These are phyloP conservation scores for Logfia minima DNA, from an alignment of 129 eudicot genomes.

Conservation along the genomic window DNA sequence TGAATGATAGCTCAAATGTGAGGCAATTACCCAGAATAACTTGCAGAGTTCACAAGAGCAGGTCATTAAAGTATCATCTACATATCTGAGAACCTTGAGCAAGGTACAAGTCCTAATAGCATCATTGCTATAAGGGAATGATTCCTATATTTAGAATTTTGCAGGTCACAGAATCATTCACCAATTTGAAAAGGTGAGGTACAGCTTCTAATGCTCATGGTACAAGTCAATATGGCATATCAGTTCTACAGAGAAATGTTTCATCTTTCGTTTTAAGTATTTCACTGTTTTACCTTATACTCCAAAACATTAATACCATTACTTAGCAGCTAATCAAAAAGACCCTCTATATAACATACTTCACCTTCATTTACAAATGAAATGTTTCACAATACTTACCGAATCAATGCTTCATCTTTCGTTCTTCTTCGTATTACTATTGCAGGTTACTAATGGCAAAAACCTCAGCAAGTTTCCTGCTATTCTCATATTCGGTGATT, in stretches of 20 bases:
- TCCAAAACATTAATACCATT: conserved; percentile 31
- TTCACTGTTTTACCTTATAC: conserved; percentile 38
- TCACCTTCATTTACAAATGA: conserved; percentile 15
- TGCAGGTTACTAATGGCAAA: conserved; percentile 14
- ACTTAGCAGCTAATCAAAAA: conserved; percentile 34
- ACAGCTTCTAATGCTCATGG: conserved; percentile 6
- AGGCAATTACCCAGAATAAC: conserved; percentile 18
- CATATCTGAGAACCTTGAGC: not conserved
- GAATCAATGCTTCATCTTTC: conserved; percentile 29
- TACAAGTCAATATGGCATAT: conserved; percentile 6
- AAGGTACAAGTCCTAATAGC: conserved; percentile 21
- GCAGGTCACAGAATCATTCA: conserved; percentile 5
- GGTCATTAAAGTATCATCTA: not conserved
- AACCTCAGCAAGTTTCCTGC: conserved; percentile 31
- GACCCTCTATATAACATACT: conserved; percentile 8
- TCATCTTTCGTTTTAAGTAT: conserved; percentile 21
- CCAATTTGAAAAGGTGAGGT: not conserved
- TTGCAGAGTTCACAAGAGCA: conserved; percentile 39
- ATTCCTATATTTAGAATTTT: not conserved
- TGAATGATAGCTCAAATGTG: conserved; percentile 13
- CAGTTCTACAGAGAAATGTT: not conserved
- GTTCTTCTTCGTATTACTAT: conserved; percentile 19
- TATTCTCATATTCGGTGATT: conserved; percentile 44
- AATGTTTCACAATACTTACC: conserved; percentile 10
- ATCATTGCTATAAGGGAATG: conserved; percentile 13